phyloP scores from a whole-genome alignment of 2,329 filamentous ascomycete species.

The Fusarium sp. region DNA sequence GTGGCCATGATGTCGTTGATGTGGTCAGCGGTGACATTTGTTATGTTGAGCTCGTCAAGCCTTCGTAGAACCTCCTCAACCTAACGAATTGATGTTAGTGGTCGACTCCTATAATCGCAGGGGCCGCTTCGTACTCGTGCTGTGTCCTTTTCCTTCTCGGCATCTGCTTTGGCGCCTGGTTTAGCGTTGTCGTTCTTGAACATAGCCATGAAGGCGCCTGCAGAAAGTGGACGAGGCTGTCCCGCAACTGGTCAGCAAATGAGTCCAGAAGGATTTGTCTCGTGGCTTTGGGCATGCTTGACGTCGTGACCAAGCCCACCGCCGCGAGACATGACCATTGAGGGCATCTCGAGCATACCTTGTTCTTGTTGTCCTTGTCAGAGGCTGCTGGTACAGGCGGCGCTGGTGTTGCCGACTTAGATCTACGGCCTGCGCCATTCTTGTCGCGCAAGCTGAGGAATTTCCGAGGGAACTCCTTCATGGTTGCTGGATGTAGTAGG shows the following conservation, averaged over 20 bases:
- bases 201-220: constrained; percentile 67
- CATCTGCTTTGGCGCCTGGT: constrained; percentile 54
- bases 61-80: constrained; percentile 52
- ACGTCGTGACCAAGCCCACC: neutral
- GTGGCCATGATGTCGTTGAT: constrained; percentile 64
- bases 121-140: constrained; percentile 47
- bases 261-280: neutral
- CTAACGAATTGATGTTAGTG: constrained; percentile 44
- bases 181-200: constrained; percentile 68
- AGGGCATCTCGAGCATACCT: constrained; percentile 53
- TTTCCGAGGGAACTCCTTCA: constrained; percentile 67
- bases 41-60: constrained; percentile 56
- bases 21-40: constrained; percentile 63
- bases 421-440: constrained; percentile 60
- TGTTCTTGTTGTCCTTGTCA: constrained; percentile 47
- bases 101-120: constrained; percentile 1
- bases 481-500: constrained; percentile 45
- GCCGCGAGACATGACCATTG: neutral
- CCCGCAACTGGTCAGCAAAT: constrained; percentile 24
- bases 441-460: constrained; percentile 76
- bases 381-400: constrained; percentile 52
- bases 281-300: neutral
- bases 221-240: constrained; percentile 61
- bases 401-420: constrained; percentile 63
- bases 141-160: constrained; percentile 58